A percentile compares a stretch with the other conserved stretches of the same genome.
These are phyloP conservation scores for Penicillium paxilli DNA, from an alignment of 495 filamentous ascomycete species.

Conservation along the genomic window DNA sequence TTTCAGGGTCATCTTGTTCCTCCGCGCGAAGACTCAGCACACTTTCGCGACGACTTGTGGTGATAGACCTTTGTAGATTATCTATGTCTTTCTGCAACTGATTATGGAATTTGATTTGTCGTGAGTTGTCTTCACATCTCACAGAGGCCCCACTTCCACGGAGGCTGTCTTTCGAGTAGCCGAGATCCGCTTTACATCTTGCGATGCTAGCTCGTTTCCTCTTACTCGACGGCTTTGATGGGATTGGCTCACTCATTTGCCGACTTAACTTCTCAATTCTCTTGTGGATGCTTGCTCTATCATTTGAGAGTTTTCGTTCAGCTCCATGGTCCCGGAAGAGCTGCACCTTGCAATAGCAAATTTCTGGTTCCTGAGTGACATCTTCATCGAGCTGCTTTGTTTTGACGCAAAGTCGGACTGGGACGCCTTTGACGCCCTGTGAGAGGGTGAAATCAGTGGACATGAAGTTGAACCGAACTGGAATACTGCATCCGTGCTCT, in stretches of 20 bases:
- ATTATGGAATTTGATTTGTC: no score
- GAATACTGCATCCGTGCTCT: slow-evolving; percentile 70
- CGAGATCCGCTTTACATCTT: not conserved
- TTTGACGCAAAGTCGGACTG: slow-evolving; percentile 88
- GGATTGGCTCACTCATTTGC: no score
- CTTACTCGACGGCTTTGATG: not conserved
- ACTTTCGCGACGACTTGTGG: not conserved
- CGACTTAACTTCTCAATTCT: slow-evolving; percentile 73
- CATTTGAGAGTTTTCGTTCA: slow-evolving; percentile 91
- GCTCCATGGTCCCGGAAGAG: slow-evolving; percentile 96
- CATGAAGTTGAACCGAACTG: slow-evolving; percentile 95
- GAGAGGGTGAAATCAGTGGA: slow-evolving; percentile 98
- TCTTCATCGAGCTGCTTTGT: slow-evolving; percentile 61
- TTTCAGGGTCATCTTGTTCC: not conserved
- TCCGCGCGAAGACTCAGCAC: not conserved
- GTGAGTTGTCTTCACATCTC: no score
- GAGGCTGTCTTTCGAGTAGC: not conserved
- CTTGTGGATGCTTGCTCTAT: slow-evolving; percentile 90
- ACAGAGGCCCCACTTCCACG: no score
- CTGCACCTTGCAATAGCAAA: slow-evolving; percentile 94
- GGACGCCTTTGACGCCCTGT: slow-evolving; percentile 95
- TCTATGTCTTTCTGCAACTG: no score
- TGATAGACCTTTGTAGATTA: not conserved
- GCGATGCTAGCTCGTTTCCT: no score
- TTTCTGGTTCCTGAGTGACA: slow-evolving; percentile 54